These are phyloP conservation scores for Pythium volutum DNA, from an alignment of 352 stramenopile species.

Conservation along the genomic window DNA sequence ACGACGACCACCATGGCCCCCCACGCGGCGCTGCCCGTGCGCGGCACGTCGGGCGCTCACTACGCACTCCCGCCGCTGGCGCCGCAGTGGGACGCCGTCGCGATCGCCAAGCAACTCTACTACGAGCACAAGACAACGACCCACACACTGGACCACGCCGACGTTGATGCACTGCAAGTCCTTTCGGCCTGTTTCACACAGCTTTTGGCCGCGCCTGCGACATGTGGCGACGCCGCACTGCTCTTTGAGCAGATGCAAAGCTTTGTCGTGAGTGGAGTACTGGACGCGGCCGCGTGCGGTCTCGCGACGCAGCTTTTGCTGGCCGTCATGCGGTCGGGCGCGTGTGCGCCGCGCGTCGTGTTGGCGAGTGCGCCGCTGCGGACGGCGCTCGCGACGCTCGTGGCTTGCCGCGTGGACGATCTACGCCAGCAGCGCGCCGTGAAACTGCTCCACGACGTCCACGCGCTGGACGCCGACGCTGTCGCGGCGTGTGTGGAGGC, in stretches of 20 bases:
- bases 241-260: slow-evolving; percentile 63
- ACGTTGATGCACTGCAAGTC: slow-evolving; percentile 43
- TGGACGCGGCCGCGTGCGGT: slow-evolving; percentile 36
- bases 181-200: slow-evolving; percentile 58
- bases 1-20: neutral
- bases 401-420: slow-evolving; percentile 50
- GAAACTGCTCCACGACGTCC: slow-evolving; percentile 49
- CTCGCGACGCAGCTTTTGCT: slow-evolving; percentile 33
- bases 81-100: slow-evolving; percentile 54
- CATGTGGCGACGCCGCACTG: slow-evolving; percentile 24
- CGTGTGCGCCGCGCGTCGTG: slow-evolving; percentile 24
- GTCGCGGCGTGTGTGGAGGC: slow-evolving; percentile 35
- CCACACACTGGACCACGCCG: slow-evolving; percentile 27
- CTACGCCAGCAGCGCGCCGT: slow-evolving; percentile 56
- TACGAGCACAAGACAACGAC: slow-evolving; percentile 52
- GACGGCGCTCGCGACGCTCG: slow-evolving; percentile 40
- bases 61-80: slow-evolving; percentile 50
- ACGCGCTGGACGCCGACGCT: slow-evolving; percentile 24
- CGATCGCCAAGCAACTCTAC: slow-evolving; percentile 72
- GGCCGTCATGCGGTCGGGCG: slow-evolving; percentile 1
- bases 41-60: slow-evolving; percentile 44
- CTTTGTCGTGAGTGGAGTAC: slow-evolving; percentile 43
- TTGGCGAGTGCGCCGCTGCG: slow-evolving; percentile 36
- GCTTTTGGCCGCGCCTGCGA: slow-evolving; percentile 21
- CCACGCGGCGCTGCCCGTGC: slow-evolving; percentile 36